These are phyloP conservation scores for Cetraspora pellucida DNA, from an alignment of 192 early-diverging fungal species.

Conservation along the genomic window DNA sequence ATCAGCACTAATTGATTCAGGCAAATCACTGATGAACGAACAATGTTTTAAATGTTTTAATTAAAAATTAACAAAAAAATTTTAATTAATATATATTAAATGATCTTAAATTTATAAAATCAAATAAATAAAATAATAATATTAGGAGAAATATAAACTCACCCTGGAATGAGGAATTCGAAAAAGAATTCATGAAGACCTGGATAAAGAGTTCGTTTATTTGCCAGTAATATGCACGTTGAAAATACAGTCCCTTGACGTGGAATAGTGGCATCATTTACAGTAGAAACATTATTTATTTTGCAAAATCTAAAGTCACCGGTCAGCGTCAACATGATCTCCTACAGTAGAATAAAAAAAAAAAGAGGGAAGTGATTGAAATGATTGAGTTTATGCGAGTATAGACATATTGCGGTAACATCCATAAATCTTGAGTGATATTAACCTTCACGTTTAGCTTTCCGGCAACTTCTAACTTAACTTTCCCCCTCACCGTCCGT, in stretches of 20 bases:
- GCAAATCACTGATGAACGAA: not conserved
- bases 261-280: not conserved
- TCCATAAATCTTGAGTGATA: not conserved
- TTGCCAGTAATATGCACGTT: conserved; percentile 15
- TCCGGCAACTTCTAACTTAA: conserved; percentile 26
- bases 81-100: too few species aligned
- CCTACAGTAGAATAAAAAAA: not conserved
- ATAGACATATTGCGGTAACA: not conserved
- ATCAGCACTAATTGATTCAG: conserved; percentile 18
- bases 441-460: conserved; percentile 24
- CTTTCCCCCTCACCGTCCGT: conserved; percentile 25
- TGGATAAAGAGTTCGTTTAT: conserved; percentile 4
- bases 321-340: not conserved
- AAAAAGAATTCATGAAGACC: conserved; percentile 19
- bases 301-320: conserved; percentile 5
- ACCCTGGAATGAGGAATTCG: conserved; percentile 7
- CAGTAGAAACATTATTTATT: not conserved
- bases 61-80: too few species aligned
- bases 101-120: too few species aligned
- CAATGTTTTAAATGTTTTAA: too few species aligned
- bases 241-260: conserved; percentile 15
- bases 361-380: too few species aligned
- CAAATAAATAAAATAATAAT: too few species aligned
- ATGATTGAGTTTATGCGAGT: too few species aligned
- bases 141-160: too few species aligned